Conservation (phyloP, 2,329 filamentous ascomycete species). For the Cyphellophora europaea region DNA sequence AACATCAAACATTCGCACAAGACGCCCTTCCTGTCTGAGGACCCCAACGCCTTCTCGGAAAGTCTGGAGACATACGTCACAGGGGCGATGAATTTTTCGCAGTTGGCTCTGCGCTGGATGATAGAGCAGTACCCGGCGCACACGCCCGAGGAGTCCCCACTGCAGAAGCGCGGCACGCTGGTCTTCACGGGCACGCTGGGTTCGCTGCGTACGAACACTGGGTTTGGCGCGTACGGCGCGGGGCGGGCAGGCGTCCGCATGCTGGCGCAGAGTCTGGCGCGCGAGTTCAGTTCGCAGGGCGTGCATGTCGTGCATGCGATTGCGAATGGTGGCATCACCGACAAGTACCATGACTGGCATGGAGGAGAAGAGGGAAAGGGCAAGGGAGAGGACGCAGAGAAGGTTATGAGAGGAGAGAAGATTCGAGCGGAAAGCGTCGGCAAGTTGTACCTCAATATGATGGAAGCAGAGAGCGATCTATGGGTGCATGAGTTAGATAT, state of each 20-base stretch:
- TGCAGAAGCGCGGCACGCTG: conserved; percentile 47
- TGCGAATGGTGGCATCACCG: conserved; percentile 40
- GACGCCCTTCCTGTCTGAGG: conserved; percentile 48
- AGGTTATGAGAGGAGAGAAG: conserved; percentile 43
- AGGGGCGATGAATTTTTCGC: conserved; percentile 46
- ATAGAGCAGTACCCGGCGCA: conserved; percentile 28
- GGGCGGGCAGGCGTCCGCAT: conserved; percentile 43
- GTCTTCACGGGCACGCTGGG: conserved; percentile 50
- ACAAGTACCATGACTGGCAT: conserved; percentile 4
- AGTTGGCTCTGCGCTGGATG: conserved; percentile 38
- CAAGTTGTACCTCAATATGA: conserved; percentile 45
- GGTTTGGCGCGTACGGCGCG: conserved; percentile 48
- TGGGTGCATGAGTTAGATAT: conserved; percentile 47
- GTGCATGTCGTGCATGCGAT: conserved; percentile 52
- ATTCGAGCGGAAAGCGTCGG: conserved; percentile 52
- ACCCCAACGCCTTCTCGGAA: conserved; percentile 38
- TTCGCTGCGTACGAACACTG: conserved; percentile 43
- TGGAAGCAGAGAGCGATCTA: conserved; percentile 38
- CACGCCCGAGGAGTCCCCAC: conserved; percentile 29
- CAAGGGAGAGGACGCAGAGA: conserved; percentile 40
- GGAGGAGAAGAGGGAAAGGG: conserved; percentile 2
- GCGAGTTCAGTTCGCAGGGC: conserved; percentile 48
- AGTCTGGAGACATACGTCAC: conserved; percentile 45
- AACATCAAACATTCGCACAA: conserved; percentile 47
- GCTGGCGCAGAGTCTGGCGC: conserved; percentile 45